Evolutionary conservation across 2,329 filamentous ascomycete species (phyloP).

Genomic region (Torrubiella hemipterigena): DNA sequence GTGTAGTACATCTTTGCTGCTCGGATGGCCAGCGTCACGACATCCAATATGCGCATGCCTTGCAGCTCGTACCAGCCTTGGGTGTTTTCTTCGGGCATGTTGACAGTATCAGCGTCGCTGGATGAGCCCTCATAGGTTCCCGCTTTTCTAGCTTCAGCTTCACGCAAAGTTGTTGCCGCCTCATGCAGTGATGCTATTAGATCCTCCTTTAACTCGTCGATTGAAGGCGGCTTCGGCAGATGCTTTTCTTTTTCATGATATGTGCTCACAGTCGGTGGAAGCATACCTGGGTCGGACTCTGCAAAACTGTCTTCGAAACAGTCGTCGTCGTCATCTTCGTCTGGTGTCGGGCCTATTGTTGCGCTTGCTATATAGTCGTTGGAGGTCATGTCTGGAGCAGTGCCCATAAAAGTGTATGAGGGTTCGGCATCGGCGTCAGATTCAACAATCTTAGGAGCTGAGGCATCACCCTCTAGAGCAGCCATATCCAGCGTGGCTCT

Average conservation of each 20-base stretch:
- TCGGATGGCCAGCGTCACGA: constrained; percentile 88
- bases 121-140: constrained; percentile 15
- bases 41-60: constrained; percentile 83
- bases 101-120: constrained; percentile 18
- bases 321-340: constrained; percentile 23
- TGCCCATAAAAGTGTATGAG: constrained; percentile 46
- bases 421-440: constrained; percentile 42
- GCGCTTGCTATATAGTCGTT: constrained; percentile 23
- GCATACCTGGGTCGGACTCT: constrained; percentile 62
- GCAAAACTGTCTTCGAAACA: constrained; percentile 46
- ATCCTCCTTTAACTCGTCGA: constrained; percentile 59
- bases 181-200: constrained; percentile 58
- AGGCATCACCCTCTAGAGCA: constrained; percentile 25
- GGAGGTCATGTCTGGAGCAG: constrained; percentile 41
- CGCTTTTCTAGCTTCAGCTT: constrained; percentile 32
- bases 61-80: constrained; percentile 77
- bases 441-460: constrained; percentile 24
- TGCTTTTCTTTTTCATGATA: constrained; percentile 79
- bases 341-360: constrained; percentile 35
- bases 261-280: constrained; percentile 94
- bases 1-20: constrained; percentile 97
- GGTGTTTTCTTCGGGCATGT: constrained; percentile 32
- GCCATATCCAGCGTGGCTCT: constrained; percentile 47
- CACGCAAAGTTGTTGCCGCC: constrained; percentile 54
- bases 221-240: constrained; percentile 72